Evolutionary conservation across 352 stramenopile species (phyloP).

Genomic region (Phytophthora multivora): DNA sequence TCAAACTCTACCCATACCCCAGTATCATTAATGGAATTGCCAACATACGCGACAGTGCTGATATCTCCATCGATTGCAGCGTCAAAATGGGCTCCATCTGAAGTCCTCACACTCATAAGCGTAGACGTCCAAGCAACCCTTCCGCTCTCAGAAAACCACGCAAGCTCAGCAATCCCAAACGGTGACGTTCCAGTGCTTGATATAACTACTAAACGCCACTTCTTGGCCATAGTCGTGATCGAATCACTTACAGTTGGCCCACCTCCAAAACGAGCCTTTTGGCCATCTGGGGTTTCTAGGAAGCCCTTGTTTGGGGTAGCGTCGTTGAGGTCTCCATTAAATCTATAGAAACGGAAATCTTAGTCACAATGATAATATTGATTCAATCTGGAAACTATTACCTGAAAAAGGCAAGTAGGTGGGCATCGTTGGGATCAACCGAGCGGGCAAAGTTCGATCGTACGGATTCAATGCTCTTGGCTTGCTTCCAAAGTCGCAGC

Average conservation of each 20-base stretch:
- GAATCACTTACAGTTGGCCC: conserved; percentile 20
- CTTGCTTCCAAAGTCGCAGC: conserved; percentile 25
- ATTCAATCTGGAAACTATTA: background rate
- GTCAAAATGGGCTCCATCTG: conserved; percentile 22
- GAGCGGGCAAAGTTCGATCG: conserved; percentile 13
- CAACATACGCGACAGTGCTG: conserved; percentile 26
- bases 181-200: conserved; percentile 13
- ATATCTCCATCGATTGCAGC: conserved; percentile 31
- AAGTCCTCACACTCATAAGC: conserved; percentile 11
- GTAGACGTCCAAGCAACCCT: conserved; percentile 20
- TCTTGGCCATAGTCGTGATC: background rate
- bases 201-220: conserved; percentile 31
- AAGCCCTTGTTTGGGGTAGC: background rate
- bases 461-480: conserved; percentile 5
- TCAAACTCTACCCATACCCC: conserved; percentile 37
- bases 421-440: background rate
- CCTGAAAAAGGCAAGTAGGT: conserved; percentile 29
- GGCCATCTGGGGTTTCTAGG: background rate
- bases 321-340: conserved; percentile 23
- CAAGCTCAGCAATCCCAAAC: conserved; percentile 36
- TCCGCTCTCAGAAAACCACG: conserved; percentile 32
- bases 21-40: background rate
- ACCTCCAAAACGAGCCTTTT: background rate
- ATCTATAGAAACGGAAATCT: conserved; percentile 1
- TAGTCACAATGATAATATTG: background rate